Evolutionary conservation across 768 basidiomycete species (phyloP).

Genomic region (Lactarius akahatsu): DNA sequence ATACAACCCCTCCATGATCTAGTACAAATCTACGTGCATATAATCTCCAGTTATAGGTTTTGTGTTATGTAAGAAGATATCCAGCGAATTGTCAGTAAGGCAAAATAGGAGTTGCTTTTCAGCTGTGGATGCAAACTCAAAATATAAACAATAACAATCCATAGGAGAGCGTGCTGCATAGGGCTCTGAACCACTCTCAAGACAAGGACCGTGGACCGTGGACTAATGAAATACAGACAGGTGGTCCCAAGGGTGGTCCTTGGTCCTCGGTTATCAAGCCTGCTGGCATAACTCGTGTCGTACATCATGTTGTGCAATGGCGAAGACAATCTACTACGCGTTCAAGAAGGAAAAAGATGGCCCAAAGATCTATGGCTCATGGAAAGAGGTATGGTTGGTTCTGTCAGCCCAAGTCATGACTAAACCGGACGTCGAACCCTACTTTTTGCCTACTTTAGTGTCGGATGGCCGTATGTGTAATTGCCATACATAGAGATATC

Average conservation of each 20-base stretch:
- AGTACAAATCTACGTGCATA: not conserved
- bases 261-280: too few species aligned
- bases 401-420: not conserved
- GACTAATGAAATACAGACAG: too few species aligned
- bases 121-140: too few species aligned
- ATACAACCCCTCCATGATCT: not conserved
- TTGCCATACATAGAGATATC: not conserved
- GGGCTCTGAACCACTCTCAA: too few species aligned
- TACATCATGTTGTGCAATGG: slow-evolving; percentile 31
- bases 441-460: not conserved
- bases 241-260: too few species aligned
- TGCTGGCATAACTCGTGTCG: not conserved
- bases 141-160: too few species aligned
- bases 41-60: too few species aligned
- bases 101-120: too few species aligned
- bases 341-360: slow-evolving; percentile 58
- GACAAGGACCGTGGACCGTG: too few species aligned
- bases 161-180: too few species aligned
- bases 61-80: too few species aligned
- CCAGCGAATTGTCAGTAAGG: too few species aligned
- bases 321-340: slow-evolving; percentile 56
- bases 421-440: not conserved
- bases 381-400: slow-evolving; percentile 52
- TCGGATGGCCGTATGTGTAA: not conserved
- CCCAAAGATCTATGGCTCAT: slow-evolving; percentile 55